Percentiles rank a stretch among this genome's conserved stretches.
Conservation (phyloP, 2,329 filamentous ascomycete genomes). For the Claviceps capensis region DNA sequence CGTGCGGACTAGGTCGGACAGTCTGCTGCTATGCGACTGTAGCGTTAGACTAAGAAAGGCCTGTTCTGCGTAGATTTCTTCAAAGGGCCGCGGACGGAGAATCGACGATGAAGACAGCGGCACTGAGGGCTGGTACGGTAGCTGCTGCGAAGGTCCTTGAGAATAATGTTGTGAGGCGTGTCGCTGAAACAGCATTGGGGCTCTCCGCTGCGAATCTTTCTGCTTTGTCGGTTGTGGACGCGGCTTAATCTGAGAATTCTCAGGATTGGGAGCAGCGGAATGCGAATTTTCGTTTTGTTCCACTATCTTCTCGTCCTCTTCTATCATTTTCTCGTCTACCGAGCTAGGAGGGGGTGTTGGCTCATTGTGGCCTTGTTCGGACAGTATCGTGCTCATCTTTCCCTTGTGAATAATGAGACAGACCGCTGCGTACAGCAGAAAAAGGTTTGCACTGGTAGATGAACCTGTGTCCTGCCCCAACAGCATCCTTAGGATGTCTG, state of each 20-base stretch:
- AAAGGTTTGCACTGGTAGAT: not conserved
- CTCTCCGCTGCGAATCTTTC: not conserved
- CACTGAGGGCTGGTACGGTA: not conserved
- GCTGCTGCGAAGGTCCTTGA: not conserved
- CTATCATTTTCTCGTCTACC: not conserved
- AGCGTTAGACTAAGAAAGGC: conserved; percentile 31
- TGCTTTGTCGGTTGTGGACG: not conserved
- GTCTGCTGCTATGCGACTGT: conserved; percentile 24
- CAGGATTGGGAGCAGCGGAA: not conserved
- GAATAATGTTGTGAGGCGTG: not conserved
- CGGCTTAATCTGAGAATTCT: not conserved
- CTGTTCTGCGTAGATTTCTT: conserved; percentile 31
- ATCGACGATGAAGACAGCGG: conserved; percentile 7
- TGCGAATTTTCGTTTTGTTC: not conserved
- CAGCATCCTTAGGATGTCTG: not conserved
- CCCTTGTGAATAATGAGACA: not conserved
- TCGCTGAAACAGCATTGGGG: not conserved
- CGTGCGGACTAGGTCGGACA: conserved; percentile 23
- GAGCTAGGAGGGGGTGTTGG: conserved; percentile 1
- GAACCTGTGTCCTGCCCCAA: not conserved
- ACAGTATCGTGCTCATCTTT: not conserved
- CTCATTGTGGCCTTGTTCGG: conserved; percentile 3
- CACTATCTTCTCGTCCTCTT: not conserved
- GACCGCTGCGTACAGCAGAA: not conserved
- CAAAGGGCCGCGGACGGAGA: conserved; percentile 25